phyloP scores from a whole-genome alignment of 495 filamentous ascomycete genomes.

The Pyrenula massariospora region DNA sequence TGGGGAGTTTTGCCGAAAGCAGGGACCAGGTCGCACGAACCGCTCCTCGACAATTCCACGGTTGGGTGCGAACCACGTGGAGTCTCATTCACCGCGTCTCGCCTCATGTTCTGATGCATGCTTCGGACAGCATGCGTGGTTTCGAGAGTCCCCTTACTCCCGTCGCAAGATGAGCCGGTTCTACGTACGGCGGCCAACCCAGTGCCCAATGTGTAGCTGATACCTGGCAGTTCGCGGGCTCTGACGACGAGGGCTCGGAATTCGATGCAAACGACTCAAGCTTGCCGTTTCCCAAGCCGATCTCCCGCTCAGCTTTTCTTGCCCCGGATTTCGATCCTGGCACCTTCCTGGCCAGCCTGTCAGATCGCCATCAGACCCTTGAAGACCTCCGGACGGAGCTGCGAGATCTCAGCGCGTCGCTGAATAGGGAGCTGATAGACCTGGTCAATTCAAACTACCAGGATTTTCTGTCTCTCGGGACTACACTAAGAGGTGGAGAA shows the following conservation, averaged over 20 bases:
- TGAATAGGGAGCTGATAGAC: constrained; percentile 78
- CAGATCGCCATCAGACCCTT: constrained; percentile 84
- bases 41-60: not conserved
- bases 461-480: constrained; percentile 76
- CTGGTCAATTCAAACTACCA: constrained; percentile 90
- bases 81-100: not conserved
- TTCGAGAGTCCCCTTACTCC: too few species aligned
- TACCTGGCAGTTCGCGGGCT: constrained; percentile 31
- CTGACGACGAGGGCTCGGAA: constrained; percentile 39
- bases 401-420: constrained; percentile 56
- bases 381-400: constrained; percentile 87
- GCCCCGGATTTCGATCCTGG: constrained; percentile 67
- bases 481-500: constrained; percentile 73
- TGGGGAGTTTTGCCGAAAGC: not conserved
- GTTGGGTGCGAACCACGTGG: not conserved
- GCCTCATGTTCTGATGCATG: not conserved
- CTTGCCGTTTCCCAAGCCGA: constrained; percentile 73
- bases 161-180: constrained; percentile 29
- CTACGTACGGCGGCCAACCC: constrained; percentile 22
- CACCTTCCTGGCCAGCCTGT: constrained; percentile 70
- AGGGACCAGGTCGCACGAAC: not conserved
- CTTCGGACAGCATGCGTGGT: not conserved
- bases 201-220: not conserved
- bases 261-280: constrained; percentile 50
- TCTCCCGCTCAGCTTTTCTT: constrained; percentile 71